Percentiles rank a stretch among this genome's conserved stretches.
phyloP scores from a whole-genome alignment of 2,329 filamentous ascomycete genomes.

The Didymella pomorum region DNA sequence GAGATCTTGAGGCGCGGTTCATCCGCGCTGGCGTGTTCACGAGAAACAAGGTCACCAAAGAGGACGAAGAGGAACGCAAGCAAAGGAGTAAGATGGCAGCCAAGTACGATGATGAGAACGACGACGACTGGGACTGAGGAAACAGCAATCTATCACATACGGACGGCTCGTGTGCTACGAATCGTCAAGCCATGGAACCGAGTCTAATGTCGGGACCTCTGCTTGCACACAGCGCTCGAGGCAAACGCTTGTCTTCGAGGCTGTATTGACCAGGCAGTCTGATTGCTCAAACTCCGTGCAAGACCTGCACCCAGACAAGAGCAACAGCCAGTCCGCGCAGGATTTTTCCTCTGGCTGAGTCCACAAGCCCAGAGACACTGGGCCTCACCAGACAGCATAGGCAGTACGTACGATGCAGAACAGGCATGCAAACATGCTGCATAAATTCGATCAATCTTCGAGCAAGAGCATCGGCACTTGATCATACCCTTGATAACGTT shows the following conservation, averaged over 20 bases:
- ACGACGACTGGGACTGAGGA: slow-evolving; percentile 62
- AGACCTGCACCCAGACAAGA: background rate
- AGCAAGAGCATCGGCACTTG: background rate
- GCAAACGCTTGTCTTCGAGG: background rate
- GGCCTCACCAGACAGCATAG: background rate
- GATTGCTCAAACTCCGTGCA: background rate
- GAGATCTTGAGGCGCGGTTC: slow-evolving; percentile 62
- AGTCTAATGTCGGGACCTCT: background rate
- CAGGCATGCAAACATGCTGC: background rate
- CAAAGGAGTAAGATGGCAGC: slow-evolving; percentile 42
- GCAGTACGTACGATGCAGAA: background rate
- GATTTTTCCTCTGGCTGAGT: background rate
- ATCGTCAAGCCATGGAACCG: background rate
- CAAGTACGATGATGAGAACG: slow-evolving; percentile 54
- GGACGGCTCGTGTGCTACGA: background rate
- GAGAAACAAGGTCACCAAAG: slow-evolving; percentile 60
- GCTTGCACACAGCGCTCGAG: background rate
- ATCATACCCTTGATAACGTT: background rate
- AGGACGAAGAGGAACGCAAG: slow-evolving; percentile 48
- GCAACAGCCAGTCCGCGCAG: background rate
- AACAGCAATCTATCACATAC: background rate
- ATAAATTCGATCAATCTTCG: background rate
- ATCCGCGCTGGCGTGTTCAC: slow-evolving; percentile 61
- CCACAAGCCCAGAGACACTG: background rate
- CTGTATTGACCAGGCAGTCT: background rate